phyloP scores from a whole-genome alignment of 164 flowering plant genomes.

The Stephania japonica region DNA sequence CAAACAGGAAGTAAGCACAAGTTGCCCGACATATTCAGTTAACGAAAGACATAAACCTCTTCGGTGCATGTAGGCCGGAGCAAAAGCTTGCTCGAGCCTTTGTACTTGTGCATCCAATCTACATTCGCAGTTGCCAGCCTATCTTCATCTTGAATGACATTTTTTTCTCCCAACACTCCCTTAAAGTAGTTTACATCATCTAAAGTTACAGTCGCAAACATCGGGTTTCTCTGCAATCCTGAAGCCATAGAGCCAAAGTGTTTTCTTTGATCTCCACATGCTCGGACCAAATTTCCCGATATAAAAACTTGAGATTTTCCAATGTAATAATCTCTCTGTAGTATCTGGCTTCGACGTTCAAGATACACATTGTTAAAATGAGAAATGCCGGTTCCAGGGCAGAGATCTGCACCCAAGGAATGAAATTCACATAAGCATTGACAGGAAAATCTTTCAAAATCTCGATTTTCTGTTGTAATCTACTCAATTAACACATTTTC shows the following conservation, averaged over 20 bases:
- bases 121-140: constrained; percentile 53
- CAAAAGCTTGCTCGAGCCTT: constrained; percentile 83
- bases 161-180: constrained; percentile 63
- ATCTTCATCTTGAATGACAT: constrained; percentile 78
- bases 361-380: background rate
- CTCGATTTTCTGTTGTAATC: too few relatives aligned
- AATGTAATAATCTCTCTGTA: constrained; percentile 8
- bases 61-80: constrained; percentile 71
- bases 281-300: constrained; percentile 6
- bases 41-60: constrained; percentile 45
- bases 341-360: background rate
- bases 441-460: background rate
- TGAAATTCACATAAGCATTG: background rate
- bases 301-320: constrained; percentile 6
- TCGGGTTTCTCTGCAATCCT: constrained; percentile 40
- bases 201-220: constrained; percentile 47
- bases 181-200: constrained; percentile 63
- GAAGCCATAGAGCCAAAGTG: constrained; percentile 39
- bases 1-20: background rate
- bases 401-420: constrained; percentile 2
- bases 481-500: too few relatives aligned
- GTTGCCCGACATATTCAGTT: background rate
- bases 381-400: background rate
- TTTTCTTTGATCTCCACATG: constrained; percentile 19
- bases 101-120: constrained; percentile 87